Base-by-base conservation (phyloP, 768 basidiomycete species). In the Tricholoma sp. region DNA sequence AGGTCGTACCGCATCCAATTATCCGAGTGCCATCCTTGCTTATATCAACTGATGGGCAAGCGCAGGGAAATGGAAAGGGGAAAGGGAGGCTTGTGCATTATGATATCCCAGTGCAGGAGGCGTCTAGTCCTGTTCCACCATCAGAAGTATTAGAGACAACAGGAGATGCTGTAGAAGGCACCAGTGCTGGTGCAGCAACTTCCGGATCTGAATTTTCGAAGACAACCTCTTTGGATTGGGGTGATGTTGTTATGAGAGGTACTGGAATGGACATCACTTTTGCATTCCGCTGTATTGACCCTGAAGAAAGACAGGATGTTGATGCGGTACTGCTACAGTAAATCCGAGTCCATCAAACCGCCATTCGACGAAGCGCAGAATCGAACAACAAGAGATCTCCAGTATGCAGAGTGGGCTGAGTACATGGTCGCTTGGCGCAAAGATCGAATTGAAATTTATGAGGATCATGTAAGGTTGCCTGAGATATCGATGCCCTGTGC, bases 351-450 rank as follows among this genome's bases (percentile, higher is more conserved):
- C 18, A 59, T 88, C 5, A 71, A 77, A 10, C 61, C 68, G 5
- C 64, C 72, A 34, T 91, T 89, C 58, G 84, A 89, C 70, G 93
- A 91, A 69, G 67, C 71, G 49, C 74, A 82, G 60, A 82, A 91
- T 67, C 83, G 88, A 2, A 82, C 78, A 19, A 82, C 85, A 3
- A 76, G 82, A 31, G 72, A 86, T 56, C 67, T 91, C 12, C 74
- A 76, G 21, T 83, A 79, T 57, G 84, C 88, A 64, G 81, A 83
- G 24, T 88, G 88, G 81, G 82, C 80, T 29, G 95, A 98, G 67
- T 93, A 87, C 64, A 74, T 95, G 58, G 93, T 96, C 0, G 85
- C 85, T 9, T 97, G 93, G 89, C 80, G 91, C 39, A 83, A 79
- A 57, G 81, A 85, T 59, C 75, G 79, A 50, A 71, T 98, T 39